Conservation (phyloP, 768 basidiomycete genomes). For the Nevesoporus exiguus region DNA sequence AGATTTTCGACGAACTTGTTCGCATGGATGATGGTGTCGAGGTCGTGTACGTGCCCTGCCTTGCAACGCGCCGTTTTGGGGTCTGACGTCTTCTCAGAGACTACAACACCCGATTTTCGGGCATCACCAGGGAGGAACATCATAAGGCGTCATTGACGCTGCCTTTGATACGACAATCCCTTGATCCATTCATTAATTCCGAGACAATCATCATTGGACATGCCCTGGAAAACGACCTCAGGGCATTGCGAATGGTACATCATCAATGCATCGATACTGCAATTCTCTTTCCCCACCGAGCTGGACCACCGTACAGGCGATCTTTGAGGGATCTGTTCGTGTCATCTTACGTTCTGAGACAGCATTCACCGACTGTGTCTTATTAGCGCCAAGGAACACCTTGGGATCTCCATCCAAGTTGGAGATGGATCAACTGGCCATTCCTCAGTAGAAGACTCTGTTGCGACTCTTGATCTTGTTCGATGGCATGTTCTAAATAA, state of each 20-base stretch:
- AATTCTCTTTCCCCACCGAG: conserved; percentile 79
- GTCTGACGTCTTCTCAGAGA: conserved; percentile 52
- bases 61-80: neutral
- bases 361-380: conserved; percentile 7
- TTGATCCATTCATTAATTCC: conserved; percentile 69
- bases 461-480: conserved; percentile 85
- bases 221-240: conserved; percentile 91
- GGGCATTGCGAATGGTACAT: conserved; percentile 86
- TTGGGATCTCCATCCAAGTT: conserved; percentile 79
- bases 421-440: conserved; percentile 76
- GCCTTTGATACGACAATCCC: conserved; percentile 56
- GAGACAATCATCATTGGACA: conserved; percentile 89
- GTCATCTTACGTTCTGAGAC: neutral
- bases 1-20: conserved; percentile 80
- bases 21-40: conserved; percentile 78
- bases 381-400: conserved; percentile 72
- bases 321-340: conserved; percentile 78
- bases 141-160: conserved; percentile 66
- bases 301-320: conserved; percentile 72
- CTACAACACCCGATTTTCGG: conserved; percentile 89
- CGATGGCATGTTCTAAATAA: conserved; percentile 75
- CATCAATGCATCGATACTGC: conserved; percentile 84
- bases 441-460: conserved; percentile 86
- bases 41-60: conserved; percentile 54
- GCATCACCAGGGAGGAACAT: conserved; percentile 59